A percentile compares a stretch with the other conserved stretches of the same genome.
Evolutionary conservation across 345 rosid species (phyloP).

Genomic region (Salix suchowensis): DNA sequence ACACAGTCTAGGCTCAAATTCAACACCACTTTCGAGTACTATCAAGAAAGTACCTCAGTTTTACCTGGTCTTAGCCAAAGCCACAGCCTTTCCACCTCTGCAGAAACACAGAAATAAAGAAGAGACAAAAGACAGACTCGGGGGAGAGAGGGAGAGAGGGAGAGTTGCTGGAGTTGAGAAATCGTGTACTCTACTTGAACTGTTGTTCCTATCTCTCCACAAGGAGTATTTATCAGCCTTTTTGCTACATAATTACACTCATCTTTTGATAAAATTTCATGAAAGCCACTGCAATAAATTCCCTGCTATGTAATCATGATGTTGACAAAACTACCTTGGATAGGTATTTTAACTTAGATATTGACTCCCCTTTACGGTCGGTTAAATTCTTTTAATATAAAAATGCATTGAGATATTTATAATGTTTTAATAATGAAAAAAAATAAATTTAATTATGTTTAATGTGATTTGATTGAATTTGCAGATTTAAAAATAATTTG

Average conservation of each 20-base stretch:
- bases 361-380: too few species aligned
- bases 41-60: neutral
- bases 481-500: too few species aligned
- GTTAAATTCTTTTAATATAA: too few species aligned
- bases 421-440: too few species aligned
- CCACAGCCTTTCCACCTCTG: neutral
- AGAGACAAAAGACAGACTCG: neutral
- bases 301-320: neutral
- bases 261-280: neutral
- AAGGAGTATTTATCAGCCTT: neutral
- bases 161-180: neutral
- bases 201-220: neutral
- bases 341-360: too few species aligned
- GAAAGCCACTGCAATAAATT: neutral
- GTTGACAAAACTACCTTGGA: neutral
- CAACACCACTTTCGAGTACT: neutral
- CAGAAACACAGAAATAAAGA: conserved; percentile 8
- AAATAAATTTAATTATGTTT: too few species aligned
- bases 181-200: neutral
- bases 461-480: too few species aligned
- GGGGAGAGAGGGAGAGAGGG: neutral
- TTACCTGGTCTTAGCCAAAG: neutral
- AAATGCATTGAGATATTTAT: too few species aligned
- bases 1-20: neutral
- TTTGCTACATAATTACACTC: neutral